phyloP scores from a whole-genome alignment of 306 rosid genomes.

The Trifolium repens region DNA sequence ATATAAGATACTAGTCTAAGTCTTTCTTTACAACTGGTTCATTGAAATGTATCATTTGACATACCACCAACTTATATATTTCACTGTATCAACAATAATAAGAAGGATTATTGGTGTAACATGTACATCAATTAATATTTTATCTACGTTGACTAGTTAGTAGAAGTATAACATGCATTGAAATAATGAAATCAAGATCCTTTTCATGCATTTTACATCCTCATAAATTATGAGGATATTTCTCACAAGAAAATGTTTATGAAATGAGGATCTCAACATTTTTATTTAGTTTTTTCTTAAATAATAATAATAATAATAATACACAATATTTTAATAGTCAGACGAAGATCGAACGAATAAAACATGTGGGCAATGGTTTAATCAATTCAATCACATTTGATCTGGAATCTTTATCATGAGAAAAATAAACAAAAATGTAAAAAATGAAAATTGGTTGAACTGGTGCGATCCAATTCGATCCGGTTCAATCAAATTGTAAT shows the following conservation, averaged over 20 bases:
- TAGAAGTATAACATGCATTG: constrained; percentile 25
- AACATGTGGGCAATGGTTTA: too few relatives aligned
- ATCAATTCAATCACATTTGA: too few relatives aligned
- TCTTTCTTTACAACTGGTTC: constrained; percentile 36
- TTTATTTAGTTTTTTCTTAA: background rate
- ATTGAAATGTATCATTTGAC: constrained; percentile 43
- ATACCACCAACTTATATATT: constrained; percentile 37
- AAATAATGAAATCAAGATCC: constrained; percentile 22
- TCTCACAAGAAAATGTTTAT: background rate
- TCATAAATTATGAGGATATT: background rate
- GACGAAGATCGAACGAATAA: too few relatives aligned
- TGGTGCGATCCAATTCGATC: too few relatives aligned
- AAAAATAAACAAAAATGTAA: too few relatives aligned
- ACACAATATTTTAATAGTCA: too few relatives aligned
- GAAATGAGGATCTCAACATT: background rate
- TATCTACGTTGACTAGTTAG: constrained; percentile 38
- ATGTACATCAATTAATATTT: constrained; percentile 35
- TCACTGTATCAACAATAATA: constrained; percentile 10
- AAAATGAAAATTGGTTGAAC: background rate
- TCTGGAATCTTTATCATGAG: too few relatives aligned
- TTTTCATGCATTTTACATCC: constrained; percentile 15
- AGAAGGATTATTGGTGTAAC: constrained; percentile 35
- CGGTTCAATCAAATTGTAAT: too few relatives aligned
- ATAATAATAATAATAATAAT: background rate
- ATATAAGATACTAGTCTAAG: constrained; percentile 36